A percentile compares a stretch with the other conserved stretches of the same genome.
phyloP scores from a whole-genome alignment of 306 rosid species.

The Vicia sativa region DNA sequence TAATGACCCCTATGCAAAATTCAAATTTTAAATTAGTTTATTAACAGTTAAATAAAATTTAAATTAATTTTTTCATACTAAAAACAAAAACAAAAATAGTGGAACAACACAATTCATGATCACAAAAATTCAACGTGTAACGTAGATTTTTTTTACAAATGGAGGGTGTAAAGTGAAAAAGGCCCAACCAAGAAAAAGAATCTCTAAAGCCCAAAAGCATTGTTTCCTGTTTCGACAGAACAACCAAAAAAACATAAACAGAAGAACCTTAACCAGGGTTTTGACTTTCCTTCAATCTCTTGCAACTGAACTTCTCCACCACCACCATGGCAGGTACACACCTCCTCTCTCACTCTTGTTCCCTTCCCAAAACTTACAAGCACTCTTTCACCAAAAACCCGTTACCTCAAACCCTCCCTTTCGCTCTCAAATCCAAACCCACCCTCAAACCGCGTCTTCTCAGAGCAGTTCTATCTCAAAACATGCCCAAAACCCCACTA shows the following conservation, averaged over 20 bases:
- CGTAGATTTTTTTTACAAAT: too few relatives aligned
- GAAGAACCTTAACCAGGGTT: neutral
- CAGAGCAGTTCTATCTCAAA: constrained; percentile 64
- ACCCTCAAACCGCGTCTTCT: constrained; percentile 45
- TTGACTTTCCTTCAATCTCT: neutral
- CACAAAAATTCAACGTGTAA: too few relatives aligned
- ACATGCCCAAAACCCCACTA: constrained; percentile 44
- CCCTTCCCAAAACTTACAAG: constrained; percentile 46
- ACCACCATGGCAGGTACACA: constrained; percentile 61
- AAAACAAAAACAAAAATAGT: too few relatives aligned
- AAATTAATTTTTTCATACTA: too few relatives aligned
- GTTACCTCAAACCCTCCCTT: constrained; percentile 36
- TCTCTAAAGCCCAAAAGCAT: neutral
- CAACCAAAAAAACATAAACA: neutral
- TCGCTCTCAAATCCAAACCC: constrained; percentile 42
- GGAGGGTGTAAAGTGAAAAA: too few relatives aligned
- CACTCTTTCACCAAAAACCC: constrained; percentile 47
- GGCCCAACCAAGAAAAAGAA: neutral
- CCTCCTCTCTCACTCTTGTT: constrained; percentile 47
- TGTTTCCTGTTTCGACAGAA: neutral
- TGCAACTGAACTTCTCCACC: neutral
- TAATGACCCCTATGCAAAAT: too few relatives aligned
- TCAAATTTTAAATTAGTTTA: too few relatives aligned
- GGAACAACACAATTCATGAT: too few relatives aligned
- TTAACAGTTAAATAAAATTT: too few relatives aligned